Conservation (phyloP, 169 alveolate genomes). For the Plasmodium ovale region DNA sequence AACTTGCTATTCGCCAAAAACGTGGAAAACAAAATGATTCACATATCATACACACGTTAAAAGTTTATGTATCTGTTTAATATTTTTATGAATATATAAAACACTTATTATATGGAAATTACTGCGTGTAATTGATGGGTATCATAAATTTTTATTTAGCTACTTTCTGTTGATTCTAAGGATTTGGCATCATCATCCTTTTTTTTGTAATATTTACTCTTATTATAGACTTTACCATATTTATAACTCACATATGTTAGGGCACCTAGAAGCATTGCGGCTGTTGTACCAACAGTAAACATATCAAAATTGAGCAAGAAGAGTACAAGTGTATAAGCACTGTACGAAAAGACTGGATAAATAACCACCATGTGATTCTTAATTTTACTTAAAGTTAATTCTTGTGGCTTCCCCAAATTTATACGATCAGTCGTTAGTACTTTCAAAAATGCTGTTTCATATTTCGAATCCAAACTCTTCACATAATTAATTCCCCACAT, state of each 20-base stretch:
- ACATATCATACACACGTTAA: background rate
- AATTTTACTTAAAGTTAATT: background rate
- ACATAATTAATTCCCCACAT: background rate
- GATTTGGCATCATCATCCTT: background rate
- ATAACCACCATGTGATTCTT: background rate
- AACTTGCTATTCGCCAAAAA: too few species aligned
- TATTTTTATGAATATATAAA: too few species aligned
- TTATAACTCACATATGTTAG: background rate
- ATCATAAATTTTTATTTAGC: background rate
- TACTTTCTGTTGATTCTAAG: background rate
- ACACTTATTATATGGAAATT: too few species aligned
- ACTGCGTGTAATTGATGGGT: background rate
- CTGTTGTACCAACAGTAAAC: constrained; percentile 11
- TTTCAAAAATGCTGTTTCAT: background rate
- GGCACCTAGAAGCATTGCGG: background rate
- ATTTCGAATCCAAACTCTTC: background rate
- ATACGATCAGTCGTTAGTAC: background rate
- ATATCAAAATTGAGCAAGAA: background rate
- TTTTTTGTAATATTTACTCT: background rate
- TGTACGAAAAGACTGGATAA: constrained; percentile 5
- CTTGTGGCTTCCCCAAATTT: background rate
- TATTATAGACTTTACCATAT: background rate
- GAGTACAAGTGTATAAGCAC: background rate
- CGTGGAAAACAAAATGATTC: background rate
- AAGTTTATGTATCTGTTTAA: background rate